Evolutionary conservation across 1,284 basidiomycete genomes (phyloP).

Genomic region (Ustilago lituana): DNA sequence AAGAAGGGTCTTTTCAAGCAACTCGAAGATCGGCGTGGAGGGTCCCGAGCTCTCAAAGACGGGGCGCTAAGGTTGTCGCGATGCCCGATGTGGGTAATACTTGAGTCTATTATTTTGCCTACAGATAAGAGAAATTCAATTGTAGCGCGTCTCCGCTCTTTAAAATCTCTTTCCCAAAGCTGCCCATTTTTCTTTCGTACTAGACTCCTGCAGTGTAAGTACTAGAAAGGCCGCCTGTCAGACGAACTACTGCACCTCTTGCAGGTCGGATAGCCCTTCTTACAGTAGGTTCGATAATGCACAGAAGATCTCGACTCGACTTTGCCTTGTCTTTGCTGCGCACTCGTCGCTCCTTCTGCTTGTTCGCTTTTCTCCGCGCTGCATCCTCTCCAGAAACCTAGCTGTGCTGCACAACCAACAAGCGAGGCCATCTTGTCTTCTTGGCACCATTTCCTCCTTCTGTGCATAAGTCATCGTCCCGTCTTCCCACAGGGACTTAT

Average conservation of each 20-base stretch:
- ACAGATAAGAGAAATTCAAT: too few species aligned
- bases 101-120: too few species aligned
- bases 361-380: neutral
- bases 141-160: neutral
- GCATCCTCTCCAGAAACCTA: neutral
- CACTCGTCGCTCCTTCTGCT: neutral
- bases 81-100: constrained; percentile 3
- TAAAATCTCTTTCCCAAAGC: neutral
- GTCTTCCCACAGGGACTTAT: too few species aligned
- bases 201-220: neutral
- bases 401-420: neutral
- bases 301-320: constrained; percentile 17
- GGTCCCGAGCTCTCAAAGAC: constrained; percentile 2
- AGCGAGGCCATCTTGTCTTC: constrained; percentile 6
- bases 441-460: constrained; percentile 1
- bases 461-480: too few species aligned
- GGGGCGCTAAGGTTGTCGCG: neutral
- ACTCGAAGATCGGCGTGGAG: neutral
- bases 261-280: constrained; percentile 17
- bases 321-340: constrained; percentile 15
- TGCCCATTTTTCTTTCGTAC: neutral
- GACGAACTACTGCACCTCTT: constrained; percentile 22
- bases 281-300: too few species aligned
- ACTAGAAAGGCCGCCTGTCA: constrained; percentile 10
- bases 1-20: neutral